These are phyloP conservation scores for Sindora glabra DNA, from an alignment of 306 rosid genomes.

Conservation along the genomic window DNA sequence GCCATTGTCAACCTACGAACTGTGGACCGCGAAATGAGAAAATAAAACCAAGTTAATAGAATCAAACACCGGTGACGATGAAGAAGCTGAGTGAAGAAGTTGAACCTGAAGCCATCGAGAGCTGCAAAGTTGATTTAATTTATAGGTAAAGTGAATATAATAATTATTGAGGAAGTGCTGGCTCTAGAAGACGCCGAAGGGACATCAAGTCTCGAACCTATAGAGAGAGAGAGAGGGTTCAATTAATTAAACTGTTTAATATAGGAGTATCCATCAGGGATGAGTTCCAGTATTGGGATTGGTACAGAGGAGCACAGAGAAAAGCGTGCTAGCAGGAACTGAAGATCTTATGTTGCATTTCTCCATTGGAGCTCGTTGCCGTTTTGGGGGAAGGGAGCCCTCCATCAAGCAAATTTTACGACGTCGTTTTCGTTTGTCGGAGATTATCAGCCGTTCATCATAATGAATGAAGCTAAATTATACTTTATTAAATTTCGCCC, in stretches of 20 bases:
- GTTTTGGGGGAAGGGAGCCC: no score
- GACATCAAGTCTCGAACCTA: conserved; percentile 10
- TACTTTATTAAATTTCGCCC: no score
- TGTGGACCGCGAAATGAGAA: conserved; percentile 15
- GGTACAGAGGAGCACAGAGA: neutral
- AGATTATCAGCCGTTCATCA: no score
- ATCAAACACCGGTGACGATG: neutral
- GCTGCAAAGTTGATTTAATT: neutral
- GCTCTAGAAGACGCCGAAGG: conserved; percentile 38
- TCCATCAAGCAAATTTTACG: no score
- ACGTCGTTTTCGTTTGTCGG: no score
- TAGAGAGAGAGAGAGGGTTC: neutral
- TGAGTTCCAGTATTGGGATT: neutral
- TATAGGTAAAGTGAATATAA: neutral
- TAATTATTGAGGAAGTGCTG: conserved; percentile 5
- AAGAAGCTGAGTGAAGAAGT: neutral
- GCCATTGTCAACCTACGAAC: conserved; percentile 52
- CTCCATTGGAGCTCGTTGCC: no score
- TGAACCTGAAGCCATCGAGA: conserved; percentile 37
- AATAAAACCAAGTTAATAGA: conserved; percentile 10
- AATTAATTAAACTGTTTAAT: neutral
- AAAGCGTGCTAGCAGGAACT: no score
- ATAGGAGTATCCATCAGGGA: no score
- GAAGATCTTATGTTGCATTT: no score
- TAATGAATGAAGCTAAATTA: no score